Evolutionary conservation across 169 alveolate species (phyloP).

Genomic region (Cryptosporidium andersoni): DNA sequence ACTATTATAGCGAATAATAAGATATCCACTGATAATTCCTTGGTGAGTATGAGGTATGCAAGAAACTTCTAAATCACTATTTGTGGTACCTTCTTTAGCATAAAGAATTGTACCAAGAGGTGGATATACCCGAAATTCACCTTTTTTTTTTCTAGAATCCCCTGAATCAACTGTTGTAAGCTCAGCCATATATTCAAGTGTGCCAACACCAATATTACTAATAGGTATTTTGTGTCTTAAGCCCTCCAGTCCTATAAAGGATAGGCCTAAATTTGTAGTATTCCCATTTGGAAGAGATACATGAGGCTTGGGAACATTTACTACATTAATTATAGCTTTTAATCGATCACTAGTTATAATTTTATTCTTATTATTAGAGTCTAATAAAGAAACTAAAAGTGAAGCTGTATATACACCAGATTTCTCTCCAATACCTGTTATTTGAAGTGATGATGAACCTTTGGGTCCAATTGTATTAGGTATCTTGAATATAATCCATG

Average conservation of each 20-base stretch:
- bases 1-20: slow-evolving; percentile 36
- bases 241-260: slow-evolving; percentile 63
- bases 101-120: slow-evolving; percentile 49
- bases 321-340: slow-evolving; percentile 38
- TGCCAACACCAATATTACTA: slow-evolving; percentile 48
- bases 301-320: slow-evolving; percentile 53
- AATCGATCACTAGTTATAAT: slow-evolving; percentile 30
- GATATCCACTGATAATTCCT: slow-evolving; percentile 61
- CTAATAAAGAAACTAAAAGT: slow-evolving; percentile 13
- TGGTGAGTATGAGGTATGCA: slow-evolving; percentile 50
- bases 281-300: slow-evolving; percentile 63
- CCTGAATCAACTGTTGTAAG: slow-evolving; percentile 34
- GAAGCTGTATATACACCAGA: slow-evolving; percentile 44
- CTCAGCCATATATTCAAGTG: slow-evolving; percentile 65
- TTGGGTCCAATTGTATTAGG: slow-evolving; percentile 63
- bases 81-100: slow-evolving; percentile 36
- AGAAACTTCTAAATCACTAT: slow-evolving; percentile 44
- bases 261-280: slow-evolving; percentile 49
- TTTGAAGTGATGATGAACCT: slow-evolving; percentile 12
- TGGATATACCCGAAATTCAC: slow-evolving; percentile 59
- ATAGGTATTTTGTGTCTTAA: slow-evolving; percentile 31
- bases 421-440: slow-evolving; percentile 53
- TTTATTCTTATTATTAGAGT: slow-evolving; percentile 39
- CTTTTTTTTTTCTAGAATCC: slow-evolving; percentile 6
- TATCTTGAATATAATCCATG: slow-evolving; percentile 40